Base-by-base conservation (phyloP, 345 rosid genomes). In the Acer yangbiense region DNA sequence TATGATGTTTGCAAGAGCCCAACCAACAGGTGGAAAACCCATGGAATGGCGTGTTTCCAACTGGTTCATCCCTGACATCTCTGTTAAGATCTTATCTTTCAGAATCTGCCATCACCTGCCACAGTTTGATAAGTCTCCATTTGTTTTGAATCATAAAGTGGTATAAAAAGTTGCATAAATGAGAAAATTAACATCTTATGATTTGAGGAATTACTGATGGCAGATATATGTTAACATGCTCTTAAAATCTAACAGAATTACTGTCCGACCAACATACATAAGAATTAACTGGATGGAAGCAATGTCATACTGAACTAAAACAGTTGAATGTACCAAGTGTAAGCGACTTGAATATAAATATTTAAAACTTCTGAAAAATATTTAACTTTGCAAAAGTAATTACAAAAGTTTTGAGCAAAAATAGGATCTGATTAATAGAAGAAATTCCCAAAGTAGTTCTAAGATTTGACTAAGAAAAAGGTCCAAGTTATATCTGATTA, bases 81-180 rank as follows among this genome's bases (percentile, higher is more conserved):
- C 86, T 10, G 65, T 79, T 80, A 90, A 71, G 66, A 89, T 75
- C 84, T 83, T 76, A 70, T 87, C 96, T 81, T 84, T 82, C 83
- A 76, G 88, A 75, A 82, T 89, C 99, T 95, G 97, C 78, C 88
- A 93, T 89, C 91, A 90, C 89, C 99, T 95, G 99, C 91, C 97
- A 92, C 72, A 84, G 84, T 87, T 87, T 87, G 88, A 95, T 93
- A 86, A 95, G 97, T 87, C 78, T 84, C 85, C 89, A 77, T 65
- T 82, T 83, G 79, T 82, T 84, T 83, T 87, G 79, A 74, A 83
- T 73, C 64, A 41, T 73, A 68, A 11, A 54, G 25, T 66, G 52
- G 61, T 75, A 61, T 35, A 75, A 14, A 14, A 79, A 35, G 27
- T 58, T 58, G 62, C 74, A 54, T 27, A 12, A 14, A 70, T 50